Percentiles rank a stretch among this genome's conserved stretches.
phyloP scores from a whole-genome alignment of 192 early-diverging fungal species.

The Piromyces finnis region DNA sequence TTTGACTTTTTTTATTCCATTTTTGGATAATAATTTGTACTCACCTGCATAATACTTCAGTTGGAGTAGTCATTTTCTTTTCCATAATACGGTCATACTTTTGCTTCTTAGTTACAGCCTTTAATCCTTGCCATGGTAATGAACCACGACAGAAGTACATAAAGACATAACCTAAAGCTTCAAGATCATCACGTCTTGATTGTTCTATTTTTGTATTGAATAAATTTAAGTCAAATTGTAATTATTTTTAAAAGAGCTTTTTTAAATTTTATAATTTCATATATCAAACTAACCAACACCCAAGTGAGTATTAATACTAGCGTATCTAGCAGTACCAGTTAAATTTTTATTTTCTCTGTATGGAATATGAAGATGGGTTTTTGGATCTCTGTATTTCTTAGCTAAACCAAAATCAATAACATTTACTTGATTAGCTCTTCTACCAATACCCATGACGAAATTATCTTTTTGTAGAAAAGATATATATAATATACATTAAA shows the following conservation, averaged over 20 bases:
- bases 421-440: slow-evolving; percentile 43
- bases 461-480: slow-evolving; percentile 79
- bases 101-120: slow-evolving; percentile 46
- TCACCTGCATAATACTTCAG: slow-evolving; percentile 31
- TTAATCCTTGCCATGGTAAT: slow-evolving; percentile 43
- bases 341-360: slow-evolving; percentile 86
- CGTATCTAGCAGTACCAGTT: slow-evolving; percentile 81
- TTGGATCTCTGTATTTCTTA: slow-evolving; percentile 43
- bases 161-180: slow-evolving; percentile 41
- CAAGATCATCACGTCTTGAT: slow-evolving; percentile 40
- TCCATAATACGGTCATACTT: slow-evolving; percentile 53
- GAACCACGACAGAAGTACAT: slow-evolving; percentile 47
- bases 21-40: too few species aligned
- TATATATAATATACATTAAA: too few species aligned
- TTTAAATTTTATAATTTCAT: too few species aligned
- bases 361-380: slow-evolving; percentile 61
- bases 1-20: too few species aligned
- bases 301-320: slow-evolving; percentile 68
- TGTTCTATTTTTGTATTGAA: too few species aligned
- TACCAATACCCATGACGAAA: slow-evolving; percentile 65
- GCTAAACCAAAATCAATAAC: slow-evolving; percentile 48
- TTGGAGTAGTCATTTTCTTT: slow-evolving; percentile 51
- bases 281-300: slow-evolving; percentile 33
- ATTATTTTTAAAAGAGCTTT: too few species aligned
- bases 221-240: too few species aligned